Percentiles rank a stretch among this genome's conserved stretches.
These are phyloP conservation scores for Coccomyxa subellipsoidea DNA, from an alignment of 163 green algal species.

Conservation along the genomic window DNA sequence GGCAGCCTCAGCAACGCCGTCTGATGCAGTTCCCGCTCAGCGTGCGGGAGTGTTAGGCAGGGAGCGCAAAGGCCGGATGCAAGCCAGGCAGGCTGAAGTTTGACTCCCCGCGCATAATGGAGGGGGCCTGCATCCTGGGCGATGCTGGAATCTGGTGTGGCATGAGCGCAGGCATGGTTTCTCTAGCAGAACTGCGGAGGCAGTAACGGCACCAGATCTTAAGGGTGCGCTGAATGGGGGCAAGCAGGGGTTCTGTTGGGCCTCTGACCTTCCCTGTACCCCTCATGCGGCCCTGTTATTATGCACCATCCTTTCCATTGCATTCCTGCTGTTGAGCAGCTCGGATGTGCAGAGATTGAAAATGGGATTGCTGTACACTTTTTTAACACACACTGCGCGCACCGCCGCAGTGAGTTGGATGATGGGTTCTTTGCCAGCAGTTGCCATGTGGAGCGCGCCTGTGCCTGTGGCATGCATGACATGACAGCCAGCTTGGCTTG, in stretches of 20 bases:
- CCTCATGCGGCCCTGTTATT: too few species aligned
- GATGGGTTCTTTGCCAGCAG: too few species aligned
- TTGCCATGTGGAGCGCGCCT: neutral
- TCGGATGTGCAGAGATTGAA: neutral
- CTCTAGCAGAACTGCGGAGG: too few species aligned
- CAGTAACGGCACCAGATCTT: too few species aligned
- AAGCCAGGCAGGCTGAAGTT: too few species aligned
- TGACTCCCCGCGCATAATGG: neutral
- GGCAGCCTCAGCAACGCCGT: slow-evolving; percentile 1
- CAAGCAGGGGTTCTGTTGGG: too few species aligned
- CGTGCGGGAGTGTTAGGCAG: too few species aligned
- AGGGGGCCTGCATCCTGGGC: neutral
- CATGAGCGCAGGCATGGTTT: neutral
- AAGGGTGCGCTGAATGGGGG: too few species aligned
- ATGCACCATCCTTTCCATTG: neutral
- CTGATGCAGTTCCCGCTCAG: neutral
- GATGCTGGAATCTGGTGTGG: neutral
- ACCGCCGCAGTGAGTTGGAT: too few species aligned
- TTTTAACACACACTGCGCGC: neutral
- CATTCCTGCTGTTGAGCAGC: neutral
- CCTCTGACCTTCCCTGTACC: too few species aligned
- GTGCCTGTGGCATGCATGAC: neutral
- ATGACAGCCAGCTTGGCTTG: neutral
- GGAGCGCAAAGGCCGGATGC: too few species aligned
- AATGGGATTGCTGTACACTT: neutral